phyloP scores from a whole-genome alignment of 1,284 basidiomycete species.

The Malassezia sympodialis region DNA sequence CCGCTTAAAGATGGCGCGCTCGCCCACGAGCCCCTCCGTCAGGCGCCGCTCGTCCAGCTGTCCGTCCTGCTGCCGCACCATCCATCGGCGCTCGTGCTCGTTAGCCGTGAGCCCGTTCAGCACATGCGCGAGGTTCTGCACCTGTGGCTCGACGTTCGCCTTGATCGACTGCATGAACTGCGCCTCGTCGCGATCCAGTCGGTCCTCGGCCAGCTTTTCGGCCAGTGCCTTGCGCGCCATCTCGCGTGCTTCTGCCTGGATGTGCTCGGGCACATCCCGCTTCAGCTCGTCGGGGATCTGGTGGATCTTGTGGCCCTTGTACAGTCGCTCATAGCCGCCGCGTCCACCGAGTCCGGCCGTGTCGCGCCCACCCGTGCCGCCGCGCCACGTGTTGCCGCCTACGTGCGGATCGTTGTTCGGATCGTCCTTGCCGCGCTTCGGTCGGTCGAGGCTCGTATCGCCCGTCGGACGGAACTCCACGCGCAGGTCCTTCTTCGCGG shows the following conservation, averaged over 20 bases:
- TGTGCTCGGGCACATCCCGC: conserved; percentile 45
- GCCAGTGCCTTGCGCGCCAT: conserved; percentile 48
- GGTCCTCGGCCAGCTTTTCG: conserved; percentile 42
- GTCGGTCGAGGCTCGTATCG: conserved; percentile 32
- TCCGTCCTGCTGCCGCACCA: conserved; percentile 48
- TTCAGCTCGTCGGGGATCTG: conserved; percentile 46
- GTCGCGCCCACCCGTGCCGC: conserved; percentile 48
- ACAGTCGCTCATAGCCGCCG: conserved; percentile 40
- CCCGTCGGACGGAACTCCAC: conserved; percentile 27
- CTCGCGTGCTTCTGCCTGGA: conserved; percentile 45
- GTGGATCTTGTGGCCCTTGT: conserved; percentile 44
- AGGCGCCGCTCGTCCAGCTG: conserved; percentile 48
- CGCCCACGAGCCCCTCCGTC: conserved; percentile 48
- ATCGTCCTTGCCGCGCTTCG: conserved; percentile 48
- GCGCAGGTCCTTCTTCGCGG: conserved; percentile 16
- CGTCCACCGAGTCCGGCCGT: conserved; percentile 48
- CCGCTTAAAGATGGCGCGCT: conserved; percentile 46
- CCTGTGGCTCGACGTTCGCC: conserved; percentile 34
- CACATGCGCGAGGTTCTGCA: conserved; percentile 36
- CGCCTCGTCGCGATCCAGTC: conserved; percentile 44
- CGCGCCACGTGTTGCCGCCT: conserved; percentile 49
- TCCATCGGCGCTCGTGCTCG: conserved; percentile 48
- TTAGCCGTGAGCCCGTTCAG: conserved; percentile 47
- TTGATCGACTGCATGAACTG: conserved; percentile 39
- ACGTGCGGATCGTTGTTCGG: conserved; percentile 42